Evolutionary conservation across 768 basidiomycete species (phyloP).

Genomic region (Leccinellum albellum): DNA sequence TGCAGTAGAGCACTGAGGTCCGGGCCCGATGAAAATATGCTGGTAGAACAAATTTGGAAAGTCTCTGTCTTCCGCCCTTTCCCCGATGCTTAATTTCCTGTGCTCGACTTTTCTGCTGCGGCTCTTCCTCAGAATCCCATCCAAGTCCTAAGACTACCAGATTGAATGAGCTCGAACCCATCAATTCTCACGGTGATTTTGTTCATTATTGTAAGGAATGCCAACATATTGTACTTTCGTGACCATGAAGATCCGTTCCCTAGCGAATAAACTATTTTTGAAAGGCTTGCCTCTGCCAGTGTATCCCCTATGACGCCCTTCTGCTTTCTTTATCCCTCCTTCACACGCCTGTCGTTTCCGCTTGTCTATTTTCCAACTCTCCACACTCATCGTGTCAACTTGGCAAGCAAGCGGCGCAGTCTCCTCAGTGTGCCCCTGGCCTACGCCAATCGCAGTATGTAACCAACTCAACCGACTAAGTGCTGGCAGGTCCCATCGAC

Average conservation of each 20-base stretch:
- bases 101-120: not conserved
- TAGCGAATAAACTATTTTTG: not conserved
- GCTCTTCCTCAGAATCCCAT: not conserved
- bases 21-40: not conserved
- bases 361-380: not conserved
- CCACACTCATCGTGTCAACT: not conserved
- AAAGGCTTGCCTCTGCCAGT: not conserved
- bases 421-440: not conserved
- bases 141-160: not conserved
- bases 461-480: too few relatives aligned
- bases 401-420: not conserved
- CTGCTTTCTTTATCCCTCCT: too few relatives aligned
- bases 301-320: too few relatives aligned
- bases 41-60: not conserved
- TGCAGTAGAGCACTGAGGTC: conserved; percentile 63
- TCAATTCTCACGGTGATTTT: not conserved
- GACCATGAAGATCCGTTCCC: not conserved
- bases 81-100: not conserved
- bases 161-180: not conserved
- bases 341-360: not conserved
- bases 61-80: not conserved
- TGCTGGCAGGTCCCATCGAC: too few relatives aligned
- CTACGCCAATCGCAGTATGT: not conserved
- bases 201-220: not conserved
- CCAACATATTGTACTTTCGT: not conserved